Conservation (phyloP, 2,329 filamentous ascomycete genomes). For the Dothistroma septosporum region DNA sequence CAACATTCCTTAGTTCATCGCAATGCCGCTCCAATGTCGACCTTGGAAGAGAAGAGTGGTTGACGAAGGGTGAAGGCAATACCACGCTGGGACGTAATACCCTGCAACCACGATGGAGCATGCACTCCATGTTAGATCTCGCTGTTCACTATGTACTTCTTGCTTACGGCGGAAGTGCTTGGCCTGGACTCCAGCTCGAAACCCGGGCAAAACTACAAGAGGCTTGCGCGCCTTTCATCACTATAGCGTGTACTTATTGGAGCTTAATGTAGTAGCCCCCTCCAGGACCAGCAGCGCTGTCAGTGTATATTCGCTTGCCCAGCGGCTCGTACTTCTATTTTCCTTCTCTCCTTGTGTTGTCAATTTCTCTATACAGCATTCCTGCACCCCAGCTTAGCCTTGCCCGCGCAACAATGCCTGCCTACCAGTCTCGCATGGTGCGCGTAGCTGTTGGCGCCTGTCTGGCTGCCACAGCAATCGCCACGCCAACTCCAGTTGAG, state of each 20-base stretch:
- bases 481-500: constrained; percentile 18
- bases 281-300: neutral
- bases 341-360: neutral
- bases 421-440: neutral
- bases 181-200: neutral
- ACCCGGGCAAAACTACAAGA: neutral
- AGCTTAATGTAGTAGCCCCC: neutral
- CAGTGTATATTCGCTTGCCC: neutral
- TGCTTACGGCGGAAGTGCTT: neutral
- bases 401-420: neutral
- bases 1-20: neutral
- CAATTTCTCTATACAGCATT: neutral
- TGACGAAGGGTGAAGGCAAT: neutral
- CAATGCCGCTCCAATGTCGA: neutral
- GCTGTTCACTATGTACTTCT: neutral
- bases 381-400: neutral
- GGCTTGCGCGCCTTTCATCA: neutral
- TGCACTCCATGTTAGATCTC: too few relatives aligned
- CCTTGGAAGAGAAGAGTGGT: neutral
- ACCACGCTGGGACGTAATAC: neutral
- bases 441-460: constrained; percentile 7
- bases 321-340: neutral
- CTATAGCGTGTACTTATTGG: neutral
- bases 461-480: constrained; percentile 13
- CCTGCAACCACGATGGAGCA: neutral